A percentile compares a stretch with the other conserved stretches of the same genome.
Evolutionary conservation across 2,329 filamentous ascomycete species (phyloP).

Genomic region (Colletotrichum sp.): DNA sequence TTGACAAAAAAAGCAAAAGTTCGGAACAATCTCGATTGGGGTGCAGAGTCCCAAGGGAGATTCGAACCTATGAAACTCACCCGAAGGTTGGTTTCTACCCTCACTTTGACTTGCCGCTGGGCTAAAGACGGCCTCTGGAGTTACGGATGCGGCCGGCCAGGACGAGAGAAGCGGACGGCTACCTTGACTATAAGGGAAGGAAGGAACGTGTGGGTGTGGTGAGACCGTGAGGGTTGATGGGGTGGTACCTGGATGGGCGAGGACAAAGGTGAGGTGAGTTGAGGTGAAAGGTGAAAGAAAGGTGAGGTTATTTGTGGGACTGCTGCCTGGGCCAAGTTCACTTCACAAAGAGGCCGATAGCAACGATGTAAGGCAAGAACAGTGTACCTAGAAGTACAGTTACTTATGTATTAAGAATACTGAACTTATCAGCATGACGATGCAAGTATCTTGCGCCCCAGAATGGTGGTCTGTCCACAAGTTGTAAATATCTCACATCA

Average conservation of each 20-base stretch:
- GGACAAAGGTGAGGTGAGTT: not conserved
- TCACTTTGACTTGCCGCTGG: not conserved
- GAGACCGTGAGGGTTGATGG: not conserved
- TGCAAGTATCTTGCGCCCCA: too few relatives aligned
- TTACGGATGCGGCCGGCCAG: not conserved
- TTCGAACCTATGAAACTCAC: not conserved
- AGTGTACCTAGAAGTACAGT: too few relatives aligned
- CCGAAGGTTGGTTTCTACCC: not conserved
- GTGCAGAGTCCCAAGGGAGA: not conserved
- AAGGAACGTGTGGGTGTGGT: not conserved
- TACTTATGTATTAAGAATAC: too few relatives aligned
- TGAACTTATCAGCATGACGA: too few relatives aligned
- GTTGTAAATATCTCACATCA: too few relatives aligned
- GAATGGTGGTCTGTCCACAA: too few relatives aligned
- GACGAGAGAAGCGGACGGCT: not conserved
- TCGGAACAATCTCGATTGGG: not conserved
- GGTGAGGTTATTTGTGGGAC: not conserved
- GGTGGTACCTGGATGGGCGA: not conserved
- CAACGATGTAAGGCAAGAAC: too few relatives aligned
- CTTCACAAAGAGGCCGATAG: not conserved
- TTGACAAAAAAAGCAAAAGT: not conserved
- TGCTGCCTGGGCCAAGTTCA: not conserved
- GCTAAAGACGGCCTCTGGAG: not conserved
- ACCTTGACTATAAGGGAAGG: not conserved
- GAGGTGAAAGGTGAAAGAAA: not conserved